Conservation (phyloP, 2,329 filamentous ascomycete genomes). For the Talaromyces sp. region DNA sequence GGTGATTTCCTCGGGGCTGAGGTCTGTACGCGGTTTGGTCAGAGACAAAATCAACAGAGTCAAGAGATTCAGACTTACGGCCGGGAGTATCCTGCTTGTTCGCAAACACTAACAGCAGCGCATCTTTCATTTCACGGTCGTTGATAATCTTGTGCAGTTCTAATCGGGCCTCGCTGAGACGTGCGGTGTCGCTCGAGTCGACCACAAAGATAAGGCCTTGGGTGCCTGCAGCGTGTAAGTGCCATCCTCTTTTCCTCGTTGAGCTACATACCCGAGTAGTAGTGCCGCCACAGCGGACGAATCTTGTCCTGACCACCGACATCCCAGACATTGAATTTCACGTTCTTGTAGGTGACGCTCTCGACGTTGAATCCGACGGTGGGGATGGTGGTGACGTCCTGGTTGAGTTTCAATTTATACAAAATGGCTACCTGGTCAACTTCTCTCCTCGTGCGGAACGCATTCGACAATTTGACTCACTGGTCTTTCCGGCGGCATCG, state of each 20-base stretch:
- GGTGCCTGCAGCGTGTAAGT: conserved; percentile 58
- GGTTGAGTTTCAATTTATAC: conserved; percentile 97
- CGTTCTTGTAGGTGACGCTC: conserved; percentile 98
- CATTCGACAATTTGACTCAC: conserved; percentile 33
- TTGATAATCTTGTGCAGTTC: conserved; percentile 97
- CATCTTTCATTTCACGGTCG: conserved; percentile 96
- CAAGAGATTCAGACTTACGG: conserved; percentile 49
- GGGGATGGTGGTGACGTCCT: conserved; percentile 96
- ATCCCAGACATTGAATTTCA: conserved; percentile 99
- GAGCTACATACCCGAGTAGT: conserved; percentile 69
- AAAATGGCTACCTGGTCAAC: conserved; percentile 65
- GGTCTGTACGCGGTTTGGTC: conserved; percentile 49
- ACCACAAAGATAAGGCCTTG: conserved; percentile 99
- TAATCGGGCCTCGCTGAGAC: conserved; percentile 88
- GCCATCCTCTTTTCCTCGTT: not conserved
- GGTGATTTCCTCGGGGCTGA: conserved; percentile 77
- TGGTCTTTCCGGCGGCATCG: conserved; percentile 97
- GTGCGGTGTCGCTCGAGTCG: conserved; percentile 85
- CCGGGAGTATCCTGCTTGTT: conserved; percentile 97
- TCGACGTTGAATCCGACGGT: conserved; percentile 99
- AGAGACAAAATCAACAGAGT: not conserved
- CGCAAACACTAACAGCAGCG: conserved; percentile 88
- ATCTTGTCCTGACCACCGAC: conserved; percentile 99
- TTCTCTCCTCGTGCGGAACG: too few species aligned
- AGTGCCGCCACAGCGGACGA: conserved; percentile 93